Evolutionary conservation across 1,284 basidiomycete genomes (phyloP).

Genomic region (Phylloporus gajari): DNA sequence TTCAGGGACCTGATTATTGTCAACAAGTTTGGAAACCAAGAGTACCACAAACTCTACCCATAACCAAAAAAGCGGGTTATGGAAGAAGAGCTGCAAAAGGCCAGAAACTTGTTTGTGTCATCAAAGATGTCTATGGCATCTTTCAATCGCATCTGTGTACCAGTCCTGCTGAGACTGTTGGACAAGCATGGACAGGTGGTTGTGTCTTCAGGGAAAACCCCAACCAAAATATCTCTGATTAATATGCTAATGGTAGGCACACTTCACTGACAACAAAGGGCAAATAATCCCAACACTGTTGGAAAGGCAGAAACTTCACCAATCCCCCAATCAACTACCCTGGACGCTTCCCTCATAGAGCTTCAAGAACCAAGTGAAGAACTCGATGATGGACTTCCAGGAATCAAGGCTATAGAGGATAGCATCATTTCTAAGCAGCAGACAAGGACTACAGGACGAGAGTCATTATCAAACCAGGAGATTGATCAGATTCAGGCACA

Average conservation of each 20-base stretch:
- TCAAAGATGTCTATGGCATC: background rate
- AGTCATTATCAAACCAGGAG: background rate
- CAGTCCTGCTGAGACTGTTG: no score
- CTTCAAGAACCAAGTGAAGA: no score
- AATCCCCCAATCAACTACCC: background rate
- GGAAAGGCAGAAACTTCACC: no score
- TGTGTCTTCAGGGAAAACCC: no score
- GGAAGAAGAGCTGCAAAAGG: no score
- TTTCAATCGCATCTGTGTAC: background rate
- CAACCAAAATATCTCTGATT: no score
- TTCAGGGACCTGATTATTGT: constrained; percentile 22
- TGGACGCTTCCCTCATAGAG: no score
- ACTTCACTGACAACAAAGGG: no score
- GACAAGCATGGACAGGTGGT: no score
- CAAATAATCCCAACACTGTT: no score
- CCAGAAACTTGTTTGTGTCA: no score
- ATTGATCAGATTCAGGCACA: constrained; percentile 15
- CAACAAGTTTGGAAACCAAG: constrained; percentile 6
- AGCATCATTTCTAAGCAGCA: background rate
- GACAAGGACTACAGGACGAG: background rate
- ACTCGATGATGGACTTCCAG: background rate
- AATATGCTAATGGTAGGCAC: no score
- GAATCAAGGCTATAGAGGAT: background rate
- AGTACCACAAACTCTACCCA: background rate
- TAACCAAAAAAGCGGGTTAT: background rate